These are phyloP conservation scores for Malania oleifera DNA, from an alignment of 164 flowering plant genomes.

Conservation along the genomic window DNA sequence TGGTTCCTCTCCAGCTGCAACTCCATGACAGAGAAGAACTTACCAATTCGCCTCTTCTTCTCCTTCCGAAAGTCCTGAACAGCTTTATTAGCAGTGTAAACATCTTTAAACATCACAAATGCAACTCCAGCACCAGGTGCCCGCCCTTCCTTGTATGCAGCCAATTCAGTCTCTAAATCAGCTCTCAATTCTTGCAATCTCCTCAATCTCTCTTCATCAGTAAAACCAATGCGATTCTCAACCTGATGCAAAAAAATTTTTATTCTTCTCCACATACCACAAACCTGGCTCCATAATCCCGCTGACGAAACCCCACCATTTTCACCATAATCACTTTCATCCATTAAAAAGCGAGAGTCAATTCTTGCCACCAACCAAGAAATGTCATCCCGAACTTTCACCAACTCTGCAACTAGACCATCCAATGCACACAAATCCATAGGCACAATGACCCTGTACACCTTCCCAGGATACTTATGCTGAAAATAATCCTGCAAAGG, in stretches of 20 bases:
- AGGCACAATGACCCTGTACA: conserved; percentile 75
- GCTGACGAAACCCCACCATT: conserved; percentile 20
- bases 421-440: conserved; percentile 93
- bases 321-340: conserved; percentile 30
- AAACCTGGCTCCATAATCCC: conserved; percentile 27
- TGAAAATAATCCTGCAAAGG: conserved; percentile 76
- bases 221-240: conserved; percentile 45
- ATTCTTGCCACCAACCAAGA: conserved; percentile 74
- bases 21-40: conserved; percentile 82
- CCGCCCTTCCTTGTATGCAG: conserved; percentile 72
- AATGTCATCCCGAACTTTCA: conserved; percentile 72
- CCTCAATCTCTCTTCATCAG: conserved; percentile 72
- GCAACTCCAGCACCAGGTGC: conserved; percentile 95
- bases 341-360: conserved; percentile 45
- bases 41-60: conserved; percentile 72
- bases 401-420: conserved; percentile 65
- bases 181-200: conserved; percentile 73
- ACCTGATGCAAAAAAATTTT: conserved; percentile 39
- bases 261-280: conserved; percentile 32
- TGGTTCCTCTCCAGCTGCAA: conserved; percentile 76
- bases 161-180: conserved; percentile 65
- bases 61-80: conserved; percentile 83
- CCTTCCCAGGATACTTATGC: conserved; percentile 86
- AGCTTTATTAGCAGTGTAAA: conserved; percentile 84
- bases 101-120: conserved; percentile 93